Evolutionary conservation across 2,329 filamentous ascomycete genomes (phyloP), one percentile per base, ranked within the genome.

Genomic region (Talaromyces verruculosus): DNA sequence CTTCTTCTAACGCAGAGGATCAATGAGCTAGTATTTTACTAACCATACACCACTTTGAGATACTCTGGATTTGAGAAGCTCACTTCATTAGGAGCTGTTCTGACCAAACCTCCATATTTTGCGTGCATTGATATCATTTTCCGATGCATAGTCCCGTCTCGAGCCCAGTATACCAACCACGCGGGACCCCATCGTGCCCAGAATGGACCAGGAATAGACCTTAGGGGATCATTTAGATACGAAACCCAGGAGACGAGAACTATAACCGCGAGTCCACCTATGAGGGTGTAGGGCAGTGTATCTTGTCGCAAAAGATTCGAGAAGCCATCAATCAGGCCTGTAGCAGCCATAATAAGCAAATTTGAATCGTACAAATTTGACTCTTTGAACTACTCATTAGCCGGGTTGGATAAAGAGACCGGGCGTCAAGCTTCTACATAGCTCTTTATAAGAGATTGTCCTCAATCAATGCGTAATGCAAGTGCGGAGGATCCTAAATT

Each of bases 131-230:
- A 15, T 25, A 69, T 61, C 61, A 68, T 66, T 41, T 63, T 65
- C 2, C 62, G 57, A 39, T 65, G 63, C 39, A 61, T 65, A 30
- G 25, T 30, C 13, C 63, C 63, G 45, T 63, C 37, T 55, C 55
- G 63, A 25, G 63, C 65, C 43, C 67, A 61, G 5, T 67, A 64
- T 17, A 67, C 41, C 35, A 70, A 58, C 69, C 68, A 72, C 30
- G 64, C 39, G 13, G 65, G 64, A 3, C 71, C 67, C 6, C 74
- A 62, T 30, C 68, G 71, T 13, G 74, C 74, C 45, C 68, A 63
- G 65, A 72, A 73, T 10, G 74, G 74, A 6, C 73, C 74, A 8
- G 73, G 73, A n/a, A 76, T 65, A 7, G 65, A 67, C 17, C 68
- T 63, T 10, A 76, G 64, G 10, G 73, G 73, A 22, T 63, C 47